Conservation (phyloP, 169 alveolate genomes). For the Cystoisospora suis region DNA sequence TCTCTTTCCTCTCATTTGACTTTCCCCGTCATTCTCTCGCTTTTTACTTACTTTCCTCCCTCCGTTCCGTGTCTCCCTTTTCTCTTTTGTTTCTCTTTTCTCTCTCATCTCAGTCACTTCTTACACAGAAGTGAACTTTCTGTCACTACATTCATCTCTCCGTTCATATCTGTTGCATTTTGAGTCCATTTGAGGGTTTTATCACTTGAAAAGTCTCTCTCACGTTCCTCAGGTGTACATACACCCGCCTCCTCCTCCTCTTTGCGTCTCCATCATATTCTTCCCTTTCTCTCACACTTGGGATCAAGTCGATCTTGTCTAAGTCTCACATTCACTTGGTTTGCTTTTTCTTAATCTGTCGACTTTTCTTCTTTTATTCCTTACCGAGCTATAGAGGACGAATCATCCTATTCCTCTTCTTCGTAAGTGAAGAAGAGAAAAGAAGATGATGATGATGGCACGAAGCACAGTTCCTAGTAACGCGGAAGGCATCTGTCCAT, state of each 20-base stretch:
- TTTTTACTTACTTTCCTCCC: background rate
- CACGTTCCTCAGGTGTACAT: background rate
- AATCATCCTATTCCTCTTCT: too few relatives aligned
- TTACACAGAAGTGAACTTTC: background rate
- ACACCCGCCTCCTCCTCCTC: background rate
- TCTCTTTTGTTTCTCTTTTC: background rate
- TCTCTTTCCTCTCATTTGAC: background rate
- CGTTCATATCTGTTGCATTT: too few relatives aligned
- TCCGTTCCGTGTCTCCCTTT: background rate
- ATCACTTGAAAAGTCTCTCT: background rate
- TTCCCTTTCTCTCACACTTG: background rate
- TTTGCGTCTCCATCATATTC: background rate
- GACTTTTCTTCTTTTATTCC: too few relatives aligned
- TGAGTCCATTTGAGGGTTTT: too few relatives aligned
- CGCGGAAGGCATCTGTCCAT: too few relatives aligned
- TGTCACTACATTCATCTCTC: background rate
- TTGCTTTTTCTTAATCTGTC: too few relatives aligned
- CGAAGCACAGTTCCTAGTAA: too few relatives aligned
- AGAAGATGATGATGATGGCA: too few relatives aligned
- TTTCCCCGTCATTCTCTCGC: background rate
- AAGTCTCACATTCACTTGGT: background rate
- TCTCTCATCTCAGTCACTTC: background rate
- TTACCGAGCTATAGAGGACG: too few relatives aligned
- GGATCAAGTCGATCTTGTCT: background rate
- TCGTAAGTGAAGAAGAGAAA: too few relatives aligned